Percentiles rank a stretch among this genome's conserved stretches.
phyloP scores from a whole-genome alignment of 2,329 filamentous ascomycete genomes.

The Catunica adiposa region DNA sequence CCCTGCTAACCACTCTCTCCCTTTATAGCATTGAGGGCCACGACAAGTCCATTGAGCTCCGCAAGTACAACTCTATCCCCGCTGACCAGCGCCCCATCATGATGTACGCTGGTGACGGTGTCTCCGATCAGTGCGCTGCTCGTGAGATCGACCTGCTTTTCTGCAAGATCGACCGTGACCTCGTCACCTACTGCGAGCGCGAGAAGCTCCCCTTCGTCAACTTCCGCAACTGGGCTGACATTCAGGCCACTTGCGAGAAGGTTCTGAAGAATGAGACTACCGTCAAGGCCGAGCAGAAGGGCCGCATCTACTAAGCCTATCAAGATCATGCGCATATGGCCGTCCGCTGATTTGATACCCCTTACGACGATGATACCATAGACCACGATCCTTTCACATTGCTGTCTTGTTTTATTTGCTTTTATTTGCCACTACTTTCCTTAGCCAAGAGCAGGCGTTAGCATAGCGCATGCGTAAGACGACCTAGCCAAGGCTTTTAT shows the following conservation, averaged over 20 bases:
- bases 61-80: slow-evolving; percentile 65
- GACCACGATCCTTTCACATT: slow-evolving; percentile 6
- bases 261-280: slow-evolving; percentile 58
- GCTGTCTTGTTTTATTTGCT: slow-evolving; percentile 1
- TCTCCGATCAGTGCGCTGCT: slow-evolving; percentile 81
- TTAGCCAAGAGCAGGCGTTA: slow-evolving; percentile 6
- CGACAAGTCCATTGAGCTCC: slow-evolving; percentile 85
- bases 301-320: slow-evolving; percentile 19
- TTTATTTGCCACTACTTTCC: slow-evolving; percentile 1
- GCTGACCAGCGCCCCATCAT: slow-evolving; percentile 53
- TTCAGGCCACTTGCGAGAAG: slow-evolving; percentile 57
- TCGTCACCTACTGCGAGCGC: slow-evolving; percentile 72
- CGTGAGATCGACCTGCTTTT: slow-evolving; percentile 87
- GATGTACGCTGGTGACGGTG: slow-evolving; percentile 90
- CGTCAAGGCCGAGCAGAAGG: slow-evolving; percentile 51
- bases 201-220: slow-evolving; percentile 75
- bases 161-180: slow-evolving; percentile 69
- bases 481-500: slow-evolving; percentile 2
- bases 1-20: slow-evolving; percentile 14
- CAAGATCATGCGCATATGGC: not conserved
- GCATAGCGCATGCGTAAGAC: slow-evolving; percentile 15
- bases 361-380: slow-evolving; percentile 9
- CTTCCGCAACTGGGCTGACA: slow-evolving; percentile 71
- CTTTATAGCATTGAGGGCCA: slow-evolving; percentile 63
- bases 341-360: not conserved